These are phyloP conservation scores for Beauveria bassiana DNA, from an alignment of 2,329 filamentous ascomycete genomes.

Conservation along the genomic window DNA sequence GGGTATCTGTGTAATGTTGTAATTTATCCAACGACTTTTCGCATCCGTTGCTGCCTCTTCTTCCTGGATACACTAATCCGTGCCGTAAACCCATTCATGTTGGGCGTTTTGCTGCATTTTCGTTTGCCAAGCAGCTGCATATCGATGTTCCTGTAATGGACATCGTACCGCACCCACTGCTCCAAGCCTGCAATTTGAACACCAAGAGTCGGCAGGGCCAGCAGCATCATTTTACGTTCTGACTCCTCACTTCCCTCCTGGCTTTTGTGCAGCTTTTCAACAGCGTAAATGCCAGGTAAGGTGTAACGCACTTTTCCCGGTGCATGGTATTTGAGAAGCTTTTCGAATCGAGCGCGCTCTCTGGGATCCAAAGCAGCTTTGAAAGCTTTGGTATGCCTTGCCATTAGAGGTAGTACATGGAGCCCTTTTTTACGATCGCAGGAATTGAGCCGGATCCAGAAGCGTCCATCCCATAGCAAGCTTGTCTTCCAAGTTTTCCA, in stretches of 20 bases:
- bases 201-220: slow-evolving; percentile 47
- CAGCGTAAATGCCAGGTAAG: slow-evolving; percentile 46
- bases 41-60: background rate
- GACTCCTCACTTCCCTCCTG: background rate
- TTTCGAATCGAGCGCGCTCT: slow-evolving; percentile 28
- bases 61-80: background rate
- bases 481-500: slow-evolving; percentile 28
- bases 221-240: slow-evolving; percentile 26
- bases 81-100: background rate
- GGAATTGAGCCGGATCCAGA: slow-evolving; percentile 46
- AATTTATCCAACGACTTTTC: background rate
- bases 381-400: slow-evolving; percentile 38
- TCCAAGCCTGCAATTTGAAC: slow-evolving; percentile 38
- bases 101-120: background rate
- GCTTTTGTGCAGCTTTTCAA: slow-evolving; percentile 19
- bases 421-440: slow-evolving; percentile 32
- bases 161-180: slow-evolving; percentile 41
- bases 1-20: slow-evolving; percentile 1
- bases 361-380: slow-evolving; percentile 32
- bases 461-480: slow-evolving; percentile 51
- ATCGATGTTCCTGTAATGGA: slow-evolving; percentile 44
- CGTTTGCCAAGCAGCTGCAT: slow-evolving; percentile 25
- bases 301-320: slow-evolving; percentile 49
- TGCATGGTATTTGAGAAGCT: slow-evolving; percentile 40
- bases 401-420: slow-evolving; percentile 37